Conservation (phyloP, 805 yeast species). For the Yamadazyma laniorum region DNA sequence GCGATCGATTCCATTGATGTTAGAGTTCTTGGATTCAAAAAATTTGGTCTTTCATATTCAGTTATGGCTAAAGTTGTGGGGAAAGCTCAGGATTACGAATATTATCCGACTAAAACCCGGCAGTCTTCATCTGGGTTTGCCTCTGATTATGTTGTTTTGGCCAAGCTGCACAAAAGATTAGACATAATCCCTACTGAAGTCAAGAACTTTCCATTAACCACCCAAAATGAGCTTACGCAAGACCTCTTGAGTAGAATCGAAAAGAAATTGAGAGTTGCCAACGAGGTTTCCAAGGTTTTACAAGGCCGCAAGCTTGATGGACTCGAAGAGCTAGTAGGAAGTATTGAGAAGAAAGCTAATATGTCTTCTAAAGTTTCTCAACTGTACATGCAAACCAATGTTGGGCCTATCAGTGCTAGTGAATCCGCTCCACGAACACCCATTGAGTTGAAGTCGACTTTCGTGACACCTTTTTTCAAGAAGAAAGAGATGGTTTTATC, state of each 20-base stretch:
- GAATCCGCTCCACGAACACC: background rate
- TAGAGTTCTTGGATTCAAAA: slow-evolving; percentile 27
- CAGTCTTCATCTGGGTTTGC: slow-evolving; percentile 21
- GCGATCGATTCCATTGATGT: slow-evolving; percentile 25
- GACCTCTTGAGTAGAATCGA: slow-evolving; percentile 25
- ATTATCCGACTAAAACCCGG: slow-evolving; percentile 16
- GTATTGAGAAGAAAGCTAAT: background rate
- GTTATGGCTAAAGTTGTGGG: slow-evolving; percentile 40
- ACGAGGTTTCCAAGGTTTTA: slow-evolving; percentile 1
- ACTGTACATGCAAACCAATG: background rate
- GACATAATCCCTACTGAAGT: slow-evolving; percentile 5
- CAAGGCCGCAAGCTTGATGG: background rate
- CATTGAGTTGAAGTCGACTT: background rate
- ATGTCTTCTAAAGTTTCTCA: background rate
- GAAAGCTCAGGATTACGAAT: slow-evolving; percentile 31
- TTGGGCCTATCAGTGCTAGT: background rate
- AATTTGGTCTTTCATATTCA: slow-evolving; percentile 28
- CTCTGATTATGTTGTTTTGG: slow-evolving; percentile 35
- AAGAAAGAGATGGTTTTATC: slow-evolving; percentile 2
- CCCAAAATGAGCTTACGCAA: slow-evolving; percentile 17
- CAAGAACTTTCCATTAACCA: slow-evolving; percentile 16
- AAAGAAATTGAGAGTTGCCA: slow-evolving; percentile 19
- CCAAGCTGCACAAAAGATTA: slow-evolving; percentile 19
- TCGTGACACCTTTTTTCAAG: background rate
- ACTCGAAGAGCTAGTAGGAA: slow-evolving; percentile 1